A percentile compares a stretch with the other conserved stretches of the same genome.
These are phyloP conservation scores for Phialophora tarda DNA, from an alignment of 2,329 filamentous ascomycete species.

Conservation along the genomic window DNA sequence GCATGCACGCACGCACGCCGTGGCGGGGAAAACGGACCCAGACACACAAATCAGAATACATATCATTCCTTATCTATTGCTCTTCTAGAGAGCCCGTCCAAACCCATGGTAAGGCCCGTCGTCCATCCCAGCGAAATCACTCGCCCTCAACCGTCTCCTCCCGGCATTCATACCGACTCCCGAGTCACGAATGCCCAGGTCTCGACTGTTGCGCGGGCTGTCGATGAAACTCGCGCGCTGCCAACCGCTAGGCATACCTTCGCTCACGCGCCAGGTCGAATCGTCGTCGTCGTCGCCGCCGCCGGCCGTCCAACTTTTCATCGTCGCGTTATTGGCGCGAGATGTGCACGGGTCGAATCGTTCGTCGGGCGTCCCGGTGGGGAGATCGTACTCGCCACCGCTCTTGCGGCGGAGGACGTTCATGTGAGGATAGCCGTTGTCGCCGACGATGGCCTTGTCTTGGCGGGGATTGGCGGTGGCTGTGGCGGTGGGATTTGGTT, in stretches of 20 bases:
- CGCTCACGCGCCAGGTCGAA: conserved; percentile 30
- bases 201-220: conserved; percentile 20
- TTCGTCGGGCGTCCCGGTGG: conserved; percentile 9
- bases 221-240: conserved; percentile 19
- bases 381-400: conserved; percentile 20
- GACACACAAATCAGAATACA: not conserved
- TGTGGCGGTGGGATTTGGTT: not conserved
- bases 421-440: conserved; percentile 34
- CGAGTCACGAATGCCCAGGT: conserved; percentile 12
- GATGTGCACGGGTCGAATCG: not conserved
- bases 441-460: conserved; percentile 23
- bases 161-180: not conserved
- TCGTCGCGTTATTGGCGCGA: not conserved
- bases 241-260: conserved; percentile 35
- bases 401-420: conserved; percentile 24
- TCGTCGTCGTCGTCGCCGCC: conserved; percentile 29
- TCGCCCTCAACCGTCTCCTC: conserved; percentile 20
- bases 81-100: conserved; percentile 15
- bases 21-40: too few relatives aligned
- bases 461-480: not conserved
- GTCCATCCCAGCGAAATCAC: conserved; percentile 15
- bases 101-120: conserved; percentile 1
- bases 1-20: too few relatives aligned
- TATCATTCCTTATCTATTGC: not conserved
- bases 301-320: not conserved